These are phyloP conservation scores for Fusarium sp. DNA, from an alignment of 2,329 filamentous ascomycete species.

Conservation along the genomic window DNA sequence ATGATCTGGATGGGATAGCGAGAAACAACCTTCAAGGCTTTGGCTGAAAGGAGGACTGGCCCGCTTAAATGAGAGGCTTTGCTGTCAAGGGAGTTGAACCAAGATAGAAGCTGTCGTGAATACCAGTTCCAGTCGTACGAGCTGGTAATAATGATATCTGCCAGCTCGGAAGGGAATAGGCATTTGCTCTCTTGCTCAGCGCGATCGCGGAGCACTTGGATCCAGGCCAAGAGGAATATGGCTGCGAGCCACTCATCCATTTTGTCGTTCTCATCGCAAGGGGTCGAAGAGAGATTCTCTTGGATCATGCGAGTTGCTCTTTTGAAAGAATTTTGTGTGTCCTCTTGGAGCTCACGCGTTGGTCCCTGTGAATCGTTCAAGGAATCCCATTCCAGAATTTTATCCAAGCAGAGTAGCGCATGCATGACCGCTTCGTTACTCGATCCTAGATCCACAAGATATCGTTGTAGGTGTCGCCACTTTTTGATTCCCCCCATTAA, in stretches of 20 bases:
- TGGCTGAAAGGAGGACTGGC: neutral
- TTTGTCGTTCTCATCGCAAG: neutral
- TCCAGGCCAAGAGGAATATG: slow-evolving; percentile 5
- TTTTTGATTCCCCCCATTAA: slow-evolving; percentile 15
- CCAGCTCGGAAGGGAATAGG: neutral
- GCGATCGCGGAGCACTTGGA: slow-evolving; percentile 5
- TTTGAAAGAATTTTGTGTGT: neutral
- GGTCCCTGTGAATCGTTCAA: neutral
- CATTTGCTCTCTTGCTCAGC: neutral
- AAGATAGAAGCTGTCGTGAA: slow-evolving; percentile 7
- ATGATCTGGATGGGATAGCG: slow-evolving; percentile 9
- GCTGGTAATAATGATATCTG: neutral
- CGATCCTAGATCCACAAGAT: neutral
- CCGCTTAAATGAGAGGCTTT: slow-evolving; percentile 5
- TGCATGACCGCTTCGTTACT: neutral
- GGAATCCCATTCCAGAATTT: neutral
- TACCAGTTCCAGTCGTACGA: slow-evolving; percentile 18
- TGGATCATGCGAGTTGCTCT: neutral
- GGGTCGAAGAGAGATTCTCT: rapidly evolving
- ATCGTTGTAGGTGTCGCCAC: slow-evolving; percentile 6
- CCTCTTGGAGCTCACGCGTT: neutral
- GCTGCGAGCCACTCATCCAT: slow-evolving; percentile 6
- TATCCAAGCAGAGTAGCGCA: neutral
- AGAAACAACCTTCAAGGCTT: slow-evolving; percentile 1
- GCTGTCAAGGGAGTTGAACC: slow-evolving; percentile 12